Evolutionary conservation across 805 yeast species (phyloP).

Genomic region (Candida nemodendra): DNA sequence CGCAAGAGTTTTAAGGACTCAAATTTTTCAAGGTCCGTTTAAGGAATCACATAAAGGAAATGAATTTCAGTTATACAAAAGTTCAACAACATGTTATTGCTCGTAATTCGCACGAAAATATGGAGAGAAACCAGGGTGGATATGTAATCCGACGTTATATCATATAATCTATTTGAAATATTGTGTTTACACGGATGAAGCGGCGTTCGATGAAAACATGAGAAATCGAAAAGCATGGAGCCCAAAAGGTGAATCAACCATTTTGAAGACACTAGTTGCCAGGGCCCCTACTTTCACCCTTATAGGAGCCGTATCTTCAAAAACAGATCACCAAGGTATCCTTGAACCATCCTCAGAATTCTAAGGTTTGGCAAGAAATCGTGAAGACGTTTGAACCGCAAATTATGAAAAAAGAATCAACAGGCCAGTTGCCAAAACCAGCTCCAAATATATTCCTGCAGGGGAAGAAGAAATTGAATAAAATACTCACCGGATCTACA

Average conservation of each 20-base stretch:
- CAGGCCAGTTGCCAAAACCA: background rate
- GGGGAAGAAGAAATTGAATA: background rate
- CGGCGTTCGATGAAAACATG: conserved; percentile 3
- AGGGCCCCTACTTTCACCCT: conserved; percentile 4
- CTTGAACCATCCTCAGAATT: conserved; percentile 1
- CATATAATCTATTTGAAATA: too few relatives aligned
- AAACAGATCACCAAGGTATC: background rate
- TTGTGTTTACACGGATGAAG: conserved; percentile 2
- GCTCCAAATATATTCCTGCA: conserved; percentile 1
- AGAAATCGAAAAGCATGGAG: conserved; percentile 3
- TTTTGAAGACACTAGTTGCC: background rate
- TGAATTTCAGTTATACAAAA: background rate
- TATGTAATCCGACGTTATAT: too few relatives aligned
- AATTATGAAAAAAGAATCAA: background rate
- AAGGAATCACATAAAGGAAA: conserved; percentile 1
- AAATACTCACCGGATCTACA: conserved; percentile 1
- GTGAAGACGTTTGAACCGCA: conserved; percentile 1
- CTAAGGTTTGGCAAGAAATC: background rate
- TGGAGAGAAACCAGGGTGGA: conserved; percentile 3
- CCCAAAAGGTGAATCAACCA: conserved; percentile 1
- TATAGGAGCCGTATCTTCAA: conserved; percentile 3
- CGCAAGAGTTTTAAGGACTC: conserved; percentile 1
- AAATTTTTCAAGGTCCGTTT: background rate
- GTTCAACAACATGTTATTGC: background rate
- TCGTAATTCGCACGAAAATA: background rate